Evolutionary conservation across 2,329 filamentous ascomycete species (phyloP).

Genomic region (Xylaria sp.): DNA sequence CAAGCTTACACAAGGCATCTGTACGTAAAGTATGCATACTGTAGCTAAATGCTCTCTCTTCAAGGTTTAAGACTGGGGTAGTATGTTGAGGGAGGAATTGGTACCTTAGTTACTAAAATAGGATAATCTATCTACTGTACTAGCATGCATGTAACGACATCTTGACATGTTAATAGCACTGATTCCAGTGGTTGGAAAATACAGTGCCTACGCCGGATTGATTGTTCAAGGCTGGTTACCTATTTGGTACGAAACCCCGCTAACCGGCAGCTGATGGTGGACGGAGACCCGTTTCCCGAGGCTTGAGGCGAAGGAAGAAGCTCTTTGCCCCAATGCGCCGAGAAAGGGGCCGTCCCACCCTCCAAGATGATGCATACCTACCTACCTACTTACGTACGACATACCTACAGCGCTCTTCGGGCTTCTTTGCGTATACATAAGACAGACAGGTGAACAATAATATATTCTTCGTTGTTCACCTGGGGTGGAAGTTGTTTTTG

Average conservation of each 20-base stretch:
- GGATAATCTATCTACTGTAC: background rate
- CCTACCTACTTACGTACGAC: no score
- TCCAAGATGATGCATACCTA: slow-evolving; percentile 13
- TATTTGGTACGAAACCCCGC: slow-evolving; percentile 12
- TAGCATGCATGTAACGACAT: background rate
- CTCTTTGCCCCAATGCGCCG: slow-evolving; percentile 21
- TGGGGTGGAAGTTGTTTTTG: background rate
- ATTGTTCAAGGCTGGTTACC: background rate
- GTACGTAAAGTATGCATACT: no score
- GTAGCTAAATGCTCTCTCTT: background rate
- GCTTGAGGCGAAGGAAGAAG: slow-evolving; percentile 29
- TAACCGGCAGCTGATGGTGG: slow-evolving; percentile 18
- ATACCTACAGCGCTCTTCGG: background rate
- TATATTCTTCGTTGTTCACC: slow-evolving; percentile 2
- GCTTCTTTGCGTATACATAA: slow-evolving; percentile 2
- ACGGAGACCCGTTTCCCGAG: slow-evolving; percentile 33
- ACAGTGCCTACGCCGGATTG: background rate
- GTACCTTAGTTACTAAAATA: background rate
- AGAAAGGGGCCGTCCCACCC: slow-evolving; percentile 29
- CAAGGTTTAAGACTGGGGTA: background rate
- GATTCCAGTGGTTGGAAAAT: background rate
- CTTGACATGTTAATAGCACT: background rate
- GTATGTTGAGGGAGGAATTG: background rate
- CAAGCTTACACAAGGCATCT: background rate
- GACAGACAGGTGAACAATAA: background rate